phyloP scores from a whole-genome alignment of 1,284 basidiomycete genomes.

The Xerocomus minutiporus region DNA sequence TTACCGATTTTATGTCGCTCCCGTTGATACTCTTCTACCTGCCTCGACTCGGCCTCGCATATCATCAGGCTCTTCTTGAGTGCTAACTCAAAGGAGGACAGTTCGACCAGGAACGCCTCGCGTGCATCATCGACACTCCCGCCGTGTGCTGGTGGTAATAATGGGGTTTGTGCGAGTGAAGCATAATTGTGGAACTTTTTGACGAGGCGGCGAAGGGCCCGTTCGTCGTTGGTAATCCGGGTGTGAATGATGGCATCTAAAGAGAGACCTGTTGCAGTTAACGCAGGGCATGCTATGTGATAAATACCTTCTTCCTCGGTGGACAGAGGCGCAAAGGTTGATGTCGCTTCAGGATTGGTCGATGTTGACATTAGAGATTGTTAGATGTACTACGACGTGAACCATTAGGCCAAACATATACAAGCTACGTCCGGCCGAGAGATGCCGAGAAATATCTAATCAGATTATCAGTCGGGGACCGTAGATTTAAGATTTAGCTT shows the following conservation, averaged over 20 bases:
- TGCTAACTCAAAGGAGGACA: constrained; percentile 67
- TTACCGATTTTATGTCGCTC: constrained; percentile 67
- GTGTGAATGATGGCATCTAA: constrained; percentile 72
- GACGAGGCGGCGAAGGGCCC: constrained; percentile 66
- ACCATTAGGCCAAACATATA: too few relatives aligned
- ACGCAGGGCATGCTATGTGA: constrained; percentile 10
- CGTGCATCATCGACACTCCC: constrained; percentile 61
- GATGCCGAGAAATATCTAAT: too few relatives aligned
- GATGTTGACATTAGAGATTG: constrained; percentile 13
- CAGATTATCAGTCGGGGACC: too few relatives aligned
- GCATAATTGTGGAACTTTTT: constrained; percentile 75
- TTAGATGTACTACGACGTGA: too few relatives aligned
- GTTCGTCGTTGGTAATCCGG: constrained; percentile 72
- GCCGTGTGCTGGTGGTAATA: constrained; percentile 35
- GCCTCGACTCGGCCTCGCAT: constrained; percentile 74
- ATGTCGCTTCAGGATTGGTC: constrained; percentile 12
- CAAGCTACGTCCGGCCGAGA: too few relatives aligned
- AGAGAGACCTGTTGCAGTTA: constrained; percentile 7
- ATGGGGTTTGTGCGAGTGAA: constrained; percentile 49
- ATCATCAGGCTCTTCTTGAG: constrained; percentile 74
- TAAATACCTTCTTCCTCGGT: constrained; percentile 63
- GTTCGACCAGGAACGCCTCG: constrained; percentile 71
- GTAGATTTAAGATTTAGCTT: too few relatives aligned
- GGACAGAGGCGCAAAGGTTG: constrained; percentile 45
- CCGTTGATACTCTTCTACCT: constrained; percentile 73